phyloP scores from a whole-genome alignment of 169 alveolate species.

The Theileria annulata region DNA sequence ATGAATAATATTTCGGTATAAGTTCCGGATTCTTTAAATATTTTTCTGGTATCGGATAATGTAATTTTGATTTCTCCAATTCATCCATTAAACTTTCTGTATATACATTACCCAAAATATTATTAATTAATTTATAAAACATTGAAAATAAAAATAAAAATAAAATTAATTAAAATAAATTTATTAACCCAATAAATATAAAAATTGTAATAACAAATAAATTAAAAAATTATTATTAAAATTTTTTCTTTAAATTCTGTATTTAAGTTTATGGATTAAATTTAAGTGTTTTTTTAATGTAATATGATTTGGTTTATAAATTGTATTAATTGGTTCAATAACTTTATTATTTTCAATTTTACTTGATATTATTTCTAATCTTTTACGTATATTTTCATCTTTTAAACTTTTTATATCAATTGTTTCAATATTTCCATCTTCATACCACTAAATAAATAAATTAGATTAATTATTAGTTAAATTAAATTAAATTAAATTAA shows the following conservation, averaged over 20 bases:
- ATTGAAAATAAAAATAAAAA: not conserved
- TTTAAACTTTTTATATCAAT: conserved; percentile 1
- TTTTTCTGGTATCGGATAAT: conserved; percentile 75
- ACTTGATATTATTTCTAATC: conserved; percentile 7
- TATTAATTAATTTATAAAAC: not conserved
- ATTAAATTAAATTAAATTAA: too few relatives aligned
- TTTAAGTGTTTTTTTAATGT: conserved; percentile 11
- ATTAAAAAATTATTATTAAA: conserved; percentile 1
- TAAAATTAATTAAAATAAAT: not conserved
- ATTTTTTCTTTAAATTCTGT: not conserved
- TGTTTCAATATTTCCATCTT: conserved; percentile 14
- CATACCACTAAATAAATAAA: conserved; percentile 41
- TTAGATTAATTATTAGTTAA: not conserved
- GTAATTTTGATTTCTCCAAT: conserved; percentile 43
- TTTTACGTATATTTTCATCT: not conserved
- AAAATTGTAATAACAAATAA: conserved; percentile 3
- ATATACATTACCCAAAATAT: not conserved
- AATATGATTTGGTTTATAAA: conserved; percentile 3
- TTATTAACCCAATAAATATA: not conserved
- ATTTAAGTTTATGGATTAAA: conserved; percentile 17
- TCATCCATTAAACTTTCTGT: not conserved
- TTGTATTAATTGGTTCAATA: conserved; percentile 3
- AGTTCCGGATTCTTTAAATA: conserved; percentile 75
- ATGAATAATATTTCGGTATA: conserved; percentile 77
- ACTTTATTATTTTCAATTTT: not conserved